phyloP scores from a whole-genome alignment of 148 eudicot genomes.

The Rheum nobile region DNA sequence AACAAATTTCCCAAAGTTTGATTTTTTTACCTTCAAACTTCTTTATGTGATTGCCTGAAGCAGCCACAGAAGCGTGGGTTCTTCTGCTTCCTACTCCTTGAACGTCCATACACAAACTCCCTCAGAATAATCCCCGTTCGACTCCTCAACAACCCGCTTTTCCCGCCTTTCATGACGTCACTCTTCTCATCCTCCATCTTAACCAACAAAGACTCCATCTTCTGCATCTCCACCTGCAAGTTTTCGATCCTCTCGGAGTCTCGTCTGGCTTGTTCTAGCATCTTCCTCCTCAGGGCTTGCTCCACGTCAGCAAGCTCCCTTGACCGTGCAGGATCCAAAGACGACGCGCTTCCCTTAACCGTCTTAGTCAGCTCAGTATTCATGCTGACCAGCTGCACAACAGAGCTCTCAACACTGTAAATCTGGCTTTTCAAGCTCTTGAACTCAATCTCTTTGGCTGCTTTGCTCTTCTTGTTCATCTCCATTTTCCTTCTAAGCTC shows the following conservation, averaged over 20 bases:
- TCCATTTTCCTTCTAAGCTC: conserved; percentile 50
- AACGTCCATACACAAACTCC: conserved; percentile 47
- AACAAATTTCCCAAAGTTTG: background rate
- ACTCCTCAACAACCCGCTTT: conserved; percentile 11
- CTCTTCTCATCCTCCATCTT: conserved; percentile 56
- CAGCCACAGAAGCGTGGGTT: conserved; percentile 54
- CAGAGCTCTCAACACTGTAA: conserved; percentile 43
- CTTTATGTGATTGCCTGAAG: conserved; percentile 29
- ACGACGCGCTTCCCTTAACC: conserved; percentile 28
- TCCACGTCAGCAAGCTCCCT: conserved; percentile 27
- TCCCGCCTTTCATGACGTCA: background rate
- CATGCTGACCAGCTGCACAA: conserved; percentile 40
- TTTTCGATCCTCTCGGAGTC: conserved; percentile 61
- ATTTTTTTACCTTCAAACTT: conserved; percentile 7
- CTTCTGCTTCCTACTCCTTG: conserved; percentile 38
- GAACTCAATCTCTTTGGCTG: conserved; percentile 31
- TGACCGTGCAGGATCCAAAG: conserved; percentile 17
- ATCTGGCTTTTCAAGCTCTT: conserved; percentile 47
- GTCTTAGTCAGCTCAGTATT: conserved; percentile 39
- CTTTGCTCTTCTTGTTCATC: conserved; percentile 30
- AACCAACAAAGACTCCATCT: conserved; percentile 40
- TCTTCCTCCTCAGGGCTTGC: conserved; percentile 25
- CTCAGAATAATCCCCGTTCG: conserved; percentile 43
- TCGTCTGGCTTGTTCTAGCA: conserved; percentile 46
- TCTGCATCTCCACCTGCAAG: conserved; percentile 65